These are phyloP conservation scores for Elaeis oleifera DNA, from an alignment of 202 grass and related monocot species.

Conservation along the genomic window DNA sequence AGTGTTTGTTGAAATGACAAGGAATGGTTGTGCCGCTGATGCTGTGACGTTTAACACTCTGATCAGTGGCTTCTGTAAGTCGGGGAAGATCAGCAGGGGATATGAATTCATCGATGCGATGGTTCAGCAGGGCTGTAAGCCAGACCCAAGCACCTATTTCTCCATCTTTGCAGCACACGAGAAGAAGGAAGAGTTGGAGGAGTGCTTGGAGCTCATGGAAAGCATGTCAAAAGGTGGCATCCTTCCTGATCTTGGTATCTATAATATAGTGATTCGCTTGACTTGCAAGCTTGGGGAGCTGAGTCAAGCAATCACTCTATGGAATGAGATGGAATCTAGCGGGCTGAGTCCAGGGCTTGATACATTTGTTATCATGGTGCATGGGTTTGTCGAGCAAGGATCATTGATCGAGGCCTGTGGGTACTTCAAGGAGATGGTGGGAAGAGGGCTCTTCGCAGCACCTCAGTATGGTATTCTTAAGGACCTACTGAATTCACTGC, in stretches of 20 bases:
- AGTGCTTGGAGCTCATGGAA: slow-evolving; percentile 81
- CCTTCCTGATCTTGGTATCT: slow-evolving; percentile 45
- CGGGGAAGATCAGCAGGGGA: slow-evolving; percentile 49
- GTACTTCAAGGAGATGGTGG: slow-evolving; percentile 85
- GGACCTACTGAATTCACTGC: slow-evolving; percentile 64
- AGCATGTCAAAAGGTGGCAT: slow-evolving; percentile 58
- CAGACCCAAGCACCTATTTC: slow-evolving; percentile 56
- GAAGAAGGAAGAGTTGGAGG: slow-evolving; percentile 76
- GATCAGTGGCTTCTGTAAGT: slow-evolving; percentile 72
- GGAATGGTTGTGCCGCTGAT: slow-evolving; percentile 53
- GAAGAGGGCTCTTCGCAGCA: slow-evolving; percentile 60
- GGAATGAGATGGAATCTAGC: slow-evolving; percentile 72
- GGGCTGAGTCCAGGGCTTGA: slow-evolving; percentile 61
- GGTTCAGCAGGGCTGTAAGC: slow-evolving; percentile 41
- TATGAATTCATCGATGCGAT: slow-evolving; percentile 75
- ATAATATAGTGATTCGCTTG: slow-evolving; percentile 77
- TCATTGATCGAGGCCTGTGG: slow-evolving; percentile 51
- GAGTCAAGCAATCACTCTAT: slow-evolving; percentile 55
- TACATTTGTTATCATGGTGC: slow-evolving; percentile 75
- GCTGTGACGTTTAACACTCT: slow-evolving; percentile 62
- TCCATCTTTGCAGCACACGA: slow-evolving; percentile 62
- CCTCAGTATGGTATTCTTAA: slow-evolving; percentile 87
- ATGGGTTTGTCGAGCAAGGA: slow-evolving; percentile 52
- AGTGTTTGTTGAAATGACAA: slow-evolving; percentile 94
- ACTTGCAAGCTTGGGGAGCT: slow-evolving; percentile 72